Conservation (phyloP, 2,329 filamentous ascomycete species). For the Dactylella cylindrospora region DNA sequence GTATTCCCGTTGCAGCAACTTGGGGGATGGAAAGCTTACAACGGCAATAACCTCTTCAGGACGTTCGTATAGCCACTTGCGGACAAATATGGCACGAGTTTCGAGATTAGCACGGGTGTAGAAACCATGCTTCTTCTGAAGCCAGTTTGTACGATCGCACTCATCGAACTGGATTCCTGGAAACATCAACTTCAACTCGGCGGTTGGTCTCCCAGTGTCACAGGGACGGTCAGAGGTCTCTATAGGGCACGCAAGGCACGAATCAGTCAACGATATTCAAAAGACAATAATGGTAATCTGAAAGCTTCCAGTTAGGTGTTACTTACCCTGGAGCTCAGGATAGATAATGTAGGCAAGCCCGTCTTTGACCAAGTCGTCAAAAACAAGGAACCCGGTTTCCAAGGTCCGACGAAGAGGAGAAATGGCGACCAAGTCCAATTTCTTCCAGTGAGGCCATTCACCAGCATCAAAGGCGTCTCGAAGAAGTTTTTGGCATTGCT, state of each 20-base stretch:
- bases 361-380: constrained; percentile 16
- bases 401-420: constrained; percentile 38
- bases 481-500: constrained; percentile 27
- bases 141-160: constrained; percentile 33
- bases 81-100: constrained; percentile 22
- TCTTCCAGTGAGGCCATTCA: constrained; percentile 35
- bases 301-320: neutral
- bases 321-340: constrained; percentile 35
- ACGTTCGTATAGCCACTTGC: constrained; percentile 36
- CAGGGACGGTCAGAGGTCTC: constrained; percentile 36
- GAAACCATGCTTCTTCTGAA: constrained; percentile 31
- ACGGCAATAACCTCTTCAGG: constrained; percentile 37
- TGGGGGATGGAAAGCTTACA: constrained; percentile 6
- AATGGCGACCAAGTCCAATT: constrained; percentile 21
- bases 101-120: constrained; percentile 35
- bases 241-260: no score
- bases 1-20: neutral
- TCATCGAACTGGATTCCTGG: constrained; percentile 23
- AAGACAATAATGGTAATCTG: neutral
- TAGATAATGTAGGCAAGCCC: constrained; percentile 13
- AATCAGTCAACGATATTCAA: neutral
- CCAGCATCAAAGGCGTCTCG: constrained; percentile 28
- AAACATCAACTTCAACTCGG: constrained; percentile 6
- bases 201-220: constrained; percentile 26
- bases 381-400: constrained; percentile 24